These are phyloP conservation scores for Reutealis trisperma DNA, from an alignment of 345 rosid genomes.

Conservation along the genomic window DNA sequence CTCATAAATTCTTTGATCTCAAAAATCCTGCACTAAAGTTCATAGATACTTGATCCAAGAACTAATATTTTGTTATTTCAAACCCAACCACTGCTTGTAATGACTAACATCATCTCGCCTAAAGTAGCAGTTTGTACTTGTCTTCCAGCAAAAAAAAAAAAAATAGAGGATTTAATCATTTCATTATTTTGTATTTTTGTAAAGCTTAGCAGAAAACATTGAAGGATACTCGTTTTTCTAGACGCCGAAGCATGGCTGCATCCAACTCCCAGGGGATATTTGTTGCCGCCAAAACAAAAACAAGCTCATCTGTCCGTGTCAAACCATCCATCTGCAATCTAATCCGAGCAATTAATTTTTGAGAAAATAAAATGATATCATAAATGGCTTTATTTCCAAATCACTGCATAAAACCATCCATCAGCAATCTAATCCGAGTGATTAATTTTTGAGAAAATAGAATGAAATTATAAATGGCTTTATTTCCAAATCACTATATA, in stretches of 20 bases:
- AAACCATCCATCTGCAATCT: constrained; percentile 95
- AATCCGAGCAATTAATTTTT: constrained; percentile 25
- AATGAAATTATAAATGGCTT: background rate
- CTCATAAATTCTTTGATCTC: too few relatives aligned
- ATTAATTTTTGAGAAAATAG: constrained; percentile 24
- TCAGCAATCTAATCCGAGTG: constrained; percentile 50
- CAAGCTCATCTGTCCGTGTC: constrained; percentile 77
- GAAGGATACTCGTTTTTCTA: constrained; percentile 95
- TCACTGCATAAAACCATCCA: constrained; percentile 59
- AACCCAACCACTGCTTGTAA: too few relatives aligned
- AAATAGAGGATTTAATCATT: background rate
- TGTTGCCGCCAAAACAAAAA: constrained; percentile 95
- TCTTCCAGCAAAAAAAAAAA: background rate
- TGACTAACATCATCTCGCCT: too few relatives aligned
- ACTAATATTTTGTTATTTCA: too few relatives aligned
- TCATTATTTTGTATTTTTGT: background rate
- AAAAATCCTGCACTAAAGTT: too few relatives aligned
- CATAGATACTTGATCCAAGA: too few relatives aligned
- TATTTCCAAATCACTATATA: background rate
- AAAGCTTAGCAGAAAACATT: background rate
- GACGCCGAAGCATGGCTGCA: constrained; percentile 97
- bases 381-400: background rate
- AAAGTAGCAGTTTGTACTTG: too few relatives aligned
- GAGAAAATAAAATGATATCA: constrained; percentile 9
- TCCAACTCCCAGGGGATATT: constrained; percentile 99